Percentiles rank a stretch among this genome's conserved stretches.
Evolutionary conservation across 202 grass and related monocot species (phyloP).

Genomic region (Dendrocalamus latiflorus): DNA sequence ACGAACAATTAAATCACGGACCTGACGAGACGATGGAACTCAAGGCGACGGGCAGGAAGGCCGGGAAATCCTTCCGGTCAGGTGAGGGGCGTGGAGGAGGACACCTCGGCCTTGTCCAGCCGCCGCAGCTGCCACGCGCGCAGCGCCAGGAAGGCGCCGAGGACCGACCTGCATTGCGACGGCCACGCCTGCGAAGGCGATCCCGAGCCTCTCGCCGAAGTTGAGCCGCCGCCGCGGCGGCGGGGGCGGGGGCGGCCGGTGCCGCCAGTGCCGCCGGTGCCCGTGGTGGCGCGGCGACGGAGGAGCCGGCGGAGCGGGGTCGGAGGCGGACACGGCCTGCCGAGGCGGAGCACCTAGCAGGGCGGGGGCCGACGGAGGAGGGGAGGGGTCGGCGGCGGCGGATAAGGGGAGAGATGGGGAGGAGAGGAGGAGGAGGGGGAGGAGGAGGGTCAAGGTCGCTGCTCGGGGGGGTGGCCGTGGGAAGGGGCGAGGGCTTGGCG

Average conservation of each 20-base stretch:
- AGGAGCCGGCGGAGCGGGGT: background rate
- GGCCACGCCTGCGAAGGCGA: slow-evolving; percentile 37
- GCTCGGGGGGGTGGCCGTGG: slow-evolving; percentile 19
- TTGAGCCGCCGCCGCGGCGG: slow-evolving; percentile 2
- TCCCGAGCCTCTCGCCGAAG: slow-evolving; percentile 38
- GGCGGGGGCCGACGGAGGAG: background rate
- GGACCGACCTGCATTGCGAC: slow-evolving; percentile 40
- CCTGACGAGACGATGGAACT: slow-evolving; percentile 27
- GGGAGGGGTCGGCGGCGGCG: background rate
- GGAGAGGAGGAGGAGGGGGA: slow-evolving; percentile 29
- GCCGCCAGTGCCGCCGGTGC: background rate
- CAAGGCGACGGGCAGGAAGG: background rate
- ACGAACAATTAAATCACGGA: slow-evolving; percentile 34
- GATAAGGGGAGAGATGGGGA: no score
- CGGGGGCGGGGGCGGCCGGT: background rate
- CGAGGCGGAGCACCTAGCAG: background rate
- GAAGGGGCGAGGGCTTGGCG: slow-evolving; percentile 13
- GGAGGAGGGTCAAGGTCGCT: slow-evolving; percentile 35
- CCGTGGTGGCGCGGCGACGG: background rate
- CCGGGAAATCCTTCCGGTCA: background rate
- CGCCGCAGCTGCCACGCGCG: no score
- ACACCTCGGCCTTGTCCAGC: no score
- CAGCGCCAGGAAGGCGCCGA: slow-evolving; percentile 25
- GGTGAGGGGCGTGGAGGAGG: no score
- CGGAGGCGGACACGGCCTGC: background rate